Evolutionary conservation across 2,329 filamentous ascomycete genomes (phyloP).

Genomic region (Penicillium sp.): DNA sequence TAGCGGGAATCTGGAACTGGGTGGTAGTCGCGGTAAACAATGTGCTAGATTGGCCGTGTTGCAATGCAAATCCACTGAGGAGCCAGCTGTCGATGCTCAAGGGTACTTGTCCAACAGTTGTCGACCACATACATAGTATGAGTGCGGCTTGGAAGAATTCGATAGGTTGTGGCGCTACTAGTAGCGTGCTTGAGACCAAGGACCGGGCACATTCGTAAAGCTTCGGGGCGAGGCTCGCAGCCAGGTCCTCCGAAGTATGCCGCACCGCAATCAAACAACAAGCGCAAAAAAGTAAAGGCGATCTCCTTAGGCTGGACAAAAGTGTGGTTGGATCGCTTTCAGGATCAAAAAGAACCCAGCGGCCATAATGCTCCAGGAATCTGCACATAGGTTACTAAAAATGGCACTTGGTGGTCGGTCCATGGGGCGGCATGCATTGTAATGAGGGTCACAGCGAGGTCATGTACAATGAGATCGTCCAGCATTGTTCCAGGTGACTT

Average conservation of each 20-base stretch:
- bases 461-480: slow-evolving; percentile 20
- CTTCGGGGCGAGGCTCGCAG: slow-evolving; percentile 36
- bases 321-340: slow-evolving; percentile 27
- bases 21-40: slow-evolving; percentile 28
- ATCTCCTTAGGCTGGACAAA: slow-evolving; percentile 35
- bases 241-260: slow-evolving; percentile 41
- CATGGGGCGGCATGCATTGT: slow-evolving; percentile 15
- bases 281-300: slow-evolving; percentile 40
- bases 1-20: slow-evolving; percentile 5
- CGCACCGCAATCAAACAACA: slow-evolving; percentile 45
- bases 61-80: slow-evolving; percentile 45
- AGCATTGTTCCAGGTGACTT: slow-evolving; percentile 12
- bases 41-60: slow-evolving; percentile 42
- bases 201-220: slow-evolving; percentile 39
- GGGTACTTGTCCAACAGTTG: slow-evolving; percentile 45
- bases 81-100: slow-evolving; percentile 49
- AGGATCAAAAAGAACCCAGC: slow-evolving; percentile 41
- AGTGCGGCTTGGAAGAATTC: slow-evolving; percentile 47
- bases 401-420: neutral
- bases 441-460: slow-evolving; percentile 32
- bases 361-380: slow-evolving; percentile 45
- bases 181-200: slow-evolving; percentile 27
- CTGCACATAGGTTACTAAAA: no score
- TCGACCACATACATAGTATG: slow-evolving; percentile 48
- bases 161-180: slow-evolving; percentile 40